phyloP scores from a whole-genome alignment of 208 protist genomes.

The Vickermania ingenoplastis region DNA sequence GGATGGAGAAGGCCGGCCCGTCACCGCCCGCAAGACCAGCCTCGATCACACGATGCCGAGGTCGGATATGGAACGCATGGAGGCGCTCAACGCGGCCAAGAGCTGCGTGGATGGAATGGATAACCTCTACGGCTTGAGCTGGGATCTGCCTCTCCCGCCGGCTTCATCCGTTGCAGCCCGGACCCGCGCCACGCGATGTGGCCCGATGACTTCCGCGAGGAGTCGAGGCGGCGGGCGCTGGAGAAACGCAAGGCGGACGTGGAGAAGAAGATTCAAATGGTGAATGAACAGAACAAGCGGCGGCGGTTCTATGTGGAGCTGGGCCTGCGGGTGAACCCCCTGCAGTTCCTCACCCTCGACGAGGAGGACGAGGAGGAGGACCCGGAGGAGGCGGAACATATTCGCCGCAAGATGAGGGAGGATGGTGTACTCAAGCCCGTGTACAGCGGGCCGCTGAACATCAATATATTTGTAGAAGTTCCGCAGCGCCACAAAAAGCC shows the following conservation, averaged over 20 bases:
- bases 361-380: conserved; percentile 10
- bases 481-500: not conserved
- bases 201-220: conserved; percentile 20
- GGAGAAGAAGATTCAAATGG: conserved; percentile 3
- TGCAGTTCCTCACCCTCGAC: conserved; percentile 10
- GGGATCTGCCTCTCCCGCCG: conserved; percentile 44
- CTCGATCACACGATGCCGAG: no score
- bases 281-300: conserved; percentile 9
- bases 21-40: no score
- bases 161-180: conserved; percentile 58
- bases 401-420: not conserved
- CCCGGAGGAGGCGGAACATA: not conserved
- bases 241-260: not conserved
- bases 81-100: no score
- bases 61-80: no score
- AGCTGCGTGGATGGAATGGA: conserved; percentile 22
- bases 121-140: conserved; percentile 64
- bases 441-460: conserved; percentile 25
- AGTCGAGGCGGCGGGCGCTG: not conserved
- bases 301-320: no score
- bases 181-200: conserved; percentile 63
- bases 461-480: conserved; percentile 22
- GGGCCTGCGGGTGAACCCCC: conserved; percentile 6
- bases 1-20: no score
- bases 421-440: conserved; percentile 10